Evolutionary conservation across 116 monocot genomes (phyloP).

Genomic region (Dioscorea cayenensis): DNA sequence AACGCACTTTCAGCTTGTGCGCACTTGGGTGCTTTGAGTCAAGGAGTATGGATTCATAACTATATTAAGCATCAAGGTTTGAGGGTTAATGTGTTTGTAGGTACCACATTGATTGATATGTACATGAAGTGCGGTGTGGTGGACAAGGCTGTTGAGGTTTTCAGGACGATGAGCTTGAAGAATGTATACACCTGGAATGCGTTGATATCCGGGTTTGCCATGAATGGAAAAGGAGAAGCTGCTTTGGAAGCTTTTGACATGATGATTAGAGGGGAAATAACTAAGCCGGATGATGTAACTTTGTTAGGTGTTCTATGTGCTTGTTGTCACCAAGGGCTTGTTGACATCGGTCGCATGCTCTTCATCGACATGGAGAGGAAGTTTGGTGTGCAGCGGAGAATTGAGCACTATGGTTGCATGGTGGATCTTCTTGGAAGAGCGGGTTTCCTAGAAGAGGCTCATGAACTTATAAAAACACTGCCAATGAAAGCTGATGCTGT

Average conservation of each 20-base stretch:
- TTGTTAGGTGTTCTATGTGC: slow-evolving; percentile 24
- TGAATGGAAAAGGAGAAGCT: slow-evolving; percentile 19
- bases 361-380: slow-evolving; percentile 17
- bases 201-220: slow-evolving; percentile 25
- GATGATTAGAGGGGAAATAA: slow-evolving; percentile 5
- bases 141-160: slow-evolving; percentile 14
- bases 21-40: slow-evolving; percentile 18
- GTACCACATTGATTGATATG: slow-evolving; percentile 29
- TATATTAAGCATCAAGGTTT: slow-evolving; percentile 6
- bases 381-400: slow-evolving; percentile 12
- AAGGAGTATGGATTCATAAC: slow-evolving; percentile 26
- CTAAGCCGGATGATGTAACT: slow-evolving; percentile 27
- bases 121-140: slow-evolving; percentile 29
- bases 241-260: slow-evolving; percentile 22
- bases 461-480: slow-evolving; percentile 10
- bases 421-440: slow-evolving; percentile 33
- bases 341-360: slow-evolving; percentile 14
- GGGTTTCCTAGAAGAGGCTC: slow-evolving; percentile 19
- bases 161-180: slow-evolving; percentile 15
- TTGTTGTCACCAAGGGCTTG: slow-evolving; percentile 31
- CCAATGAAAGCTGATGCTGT: slow-evolving; percentile 19
- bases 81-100: slow-evolving; percentile 27
- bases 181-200: slow-evolving; percentile 22
- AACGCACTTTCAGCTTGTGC: slow-evolving; percentile 15
- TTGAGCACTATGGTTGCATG: slow-evolving; percentile 38